A percentile compares a stretch with the other conserved stretches of the same genome.
These are phyloP conservation scores for Sphenostylis stenocarpa DNA, from an alignment of 306 rosid genomes.

Conservation along the genomic window DNA sequence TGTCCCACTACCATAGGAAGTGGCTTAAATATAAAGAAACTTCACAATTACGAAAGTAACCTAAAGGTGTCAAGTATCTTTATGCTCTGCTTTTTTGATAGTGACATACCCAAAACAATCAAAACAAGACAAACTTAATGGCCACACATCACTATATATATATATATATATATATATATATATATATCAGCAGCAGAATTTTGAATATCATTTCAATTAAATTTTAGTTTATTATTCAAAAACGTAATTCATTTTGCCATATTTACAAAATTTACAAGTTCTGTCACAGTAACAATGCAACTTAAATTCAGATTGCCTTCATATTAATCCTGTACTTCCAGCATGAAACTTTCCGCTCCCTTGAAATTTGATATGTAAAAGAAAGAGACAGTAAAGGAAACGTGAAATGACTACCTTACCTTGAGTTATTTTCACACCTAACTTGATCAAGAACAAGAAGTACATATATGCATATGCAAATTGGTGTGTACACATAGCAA, in stretches of 20 bases:
- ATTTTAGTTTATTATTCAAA: background rate
- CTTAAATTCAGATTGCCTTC: too few species aligned
- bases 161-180: too few species aligned
- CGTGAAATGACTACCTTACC: background rate
- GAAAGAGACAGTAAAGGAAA: background rate
- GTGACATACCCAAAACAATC: background rate
- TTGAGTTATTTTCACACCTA: background rate
- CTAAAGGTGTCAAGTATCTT: background rate
- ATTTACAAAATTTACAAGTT: too few species aligned
- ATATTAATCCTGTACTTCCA: too few species aligned
- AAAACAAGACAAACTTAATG: background rate
- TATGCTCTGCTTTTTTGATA: background rate
- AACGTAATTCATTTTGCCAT: too few species aligned
- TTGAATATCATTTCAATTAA: background rate
- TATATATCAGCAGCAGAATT: background rate
- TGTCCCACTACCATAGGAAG: background rate
- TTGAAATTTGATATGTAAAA: background rate
- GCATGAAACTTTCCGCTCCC: background rate
- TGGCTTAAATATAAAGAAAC: slow-evolving; percentile 18
- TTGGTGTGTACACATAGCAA: background rate
- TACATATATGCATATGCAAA: background rate
- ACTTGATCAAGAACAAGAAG: background rate
- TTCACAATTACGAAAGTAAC: slow-evolving; percentile 16
- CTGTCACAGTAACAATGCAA: too few species aligned
- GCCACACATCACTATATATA: background rate